Evolutionary conservation across 345 rosid genomes (phyloP), one percentile per base, ranked within the genome.

Genomic region (Triadica sebifera): DNA sequence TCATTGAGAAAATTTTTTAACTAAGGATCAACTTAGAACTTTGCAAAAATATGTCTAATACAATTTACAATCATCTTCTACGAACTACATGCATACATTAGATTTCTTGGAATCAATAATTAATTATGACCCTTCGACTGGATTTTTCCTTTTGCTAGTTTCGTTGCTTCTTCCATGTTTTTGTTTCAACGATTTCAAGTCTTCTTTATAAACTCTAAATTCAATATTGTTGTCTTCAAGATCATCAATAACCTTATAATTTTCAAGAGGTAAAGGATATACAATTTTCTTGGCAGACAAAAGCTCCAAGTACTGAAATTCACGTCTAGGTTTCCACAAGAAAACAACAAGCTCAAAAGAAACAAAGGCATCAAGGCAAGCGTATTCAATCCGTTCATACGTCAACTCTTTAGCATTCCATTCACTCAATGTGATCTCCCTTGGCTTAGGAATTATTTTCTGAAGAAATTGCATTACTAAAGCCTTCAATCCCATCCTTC

Each of bases 281-380:
- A 19, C 8, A 55, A 55, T 55, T n/a, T 55, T 55, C 58, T 55
- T 55, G 10, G 58, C 8, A 19, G 8, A 2, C 24, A 19, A 17
- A 5, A 7, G 0, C 10, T n/a, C 58, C 20, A 19, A 10, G 8
- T 55, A 2, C 6, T 55, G 24, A 19, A 55, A 3, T 55, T 55
- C 58, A 17, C 8, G 24, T n/a, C 24, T 55, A 55, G 61, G 57
- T 19, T 53, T 22, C 12, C 34, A 22, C 16, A 17, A 65, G 15
- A 39, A 12, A 4, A 41, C n/a, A 12, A 12, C 49, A 3, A 65
- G 20, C 10, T 45, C 53, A 9, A 19, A 65, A 11, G 51, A 65
- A 19, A 45, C 52, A 45, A 43, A 65, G 43, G 52, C 69, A 9
- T 65, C 69, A 8, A 65, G 29, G 45, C 53, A 65, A 43, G 69